phyloP scores from a whole-genome alignment of 1,284 basidiomycete species.

The Pascua sp. region DNA sequence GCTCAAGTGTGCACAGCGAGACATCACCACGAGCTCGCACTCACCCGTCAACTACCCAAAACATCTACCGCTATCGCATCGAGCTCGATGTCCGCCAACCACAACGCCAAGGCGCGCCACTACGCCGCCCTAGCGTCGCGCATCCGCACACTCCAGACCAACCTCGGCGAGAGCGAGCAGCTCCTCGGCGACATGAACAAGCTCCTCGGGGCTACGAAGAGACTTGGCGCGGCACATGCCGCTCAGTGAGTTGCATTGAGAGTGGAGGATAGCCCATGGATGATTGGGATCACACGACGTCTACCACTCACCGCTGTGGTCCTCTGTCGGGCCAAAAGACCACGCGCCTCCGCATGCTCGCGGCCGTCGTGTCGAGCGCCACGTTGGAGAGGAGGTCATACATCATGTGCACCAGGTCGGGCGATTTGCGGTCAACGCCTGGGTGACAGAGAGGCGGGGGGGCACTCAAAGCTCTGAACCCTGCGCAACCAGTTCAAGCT shows the following conservation, averaged over 20 bases:
- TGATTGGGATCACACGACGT: no score
- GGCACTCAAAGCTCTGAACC: no score
- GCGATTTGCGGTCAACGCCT: no score
- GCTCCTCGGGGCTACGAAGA: slow-evolving; percentile 39
- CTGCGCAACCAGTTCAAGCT: no score
- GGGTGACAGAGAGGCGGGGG: no score
- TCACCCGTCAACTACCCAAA: not conserved
- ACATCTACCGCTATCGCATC: not conserved
- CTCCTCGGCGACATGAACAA: slow-evolving; percentile 37
- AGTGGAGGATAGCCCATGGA: no score
- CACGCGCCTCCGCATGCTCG: no score
- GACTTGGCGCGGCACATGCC: slow-evolving; percentile 39
- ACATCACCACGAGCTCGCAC: not conserved
- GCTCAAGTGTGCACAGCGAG: no score
- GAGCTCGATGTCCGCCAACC: slow-evolving; percentile 25
- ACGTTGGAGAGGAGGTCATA: no score
- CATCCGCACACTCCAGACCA: slow-evolving; percentile 33
- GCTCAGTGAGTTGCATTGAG: slow-evolving; percentile 45
- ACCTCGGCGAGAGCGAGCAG: slow-evolving; percentile 40
- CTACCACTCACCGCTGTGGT: not conserved
- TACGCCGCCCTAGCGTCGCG: slow-evolving; percentile 43
- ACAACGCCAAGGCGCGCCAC: slow-evolving; percentile 41
- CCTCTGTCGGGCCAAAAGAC: no score
- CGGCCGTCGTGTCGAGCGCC: no score
- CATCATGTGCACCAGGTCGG: no score